Evolutionary conservation across 1,284 basidiomycete genomes (phyloP).

Genomic region (Ganoderma sinense): DNA sequence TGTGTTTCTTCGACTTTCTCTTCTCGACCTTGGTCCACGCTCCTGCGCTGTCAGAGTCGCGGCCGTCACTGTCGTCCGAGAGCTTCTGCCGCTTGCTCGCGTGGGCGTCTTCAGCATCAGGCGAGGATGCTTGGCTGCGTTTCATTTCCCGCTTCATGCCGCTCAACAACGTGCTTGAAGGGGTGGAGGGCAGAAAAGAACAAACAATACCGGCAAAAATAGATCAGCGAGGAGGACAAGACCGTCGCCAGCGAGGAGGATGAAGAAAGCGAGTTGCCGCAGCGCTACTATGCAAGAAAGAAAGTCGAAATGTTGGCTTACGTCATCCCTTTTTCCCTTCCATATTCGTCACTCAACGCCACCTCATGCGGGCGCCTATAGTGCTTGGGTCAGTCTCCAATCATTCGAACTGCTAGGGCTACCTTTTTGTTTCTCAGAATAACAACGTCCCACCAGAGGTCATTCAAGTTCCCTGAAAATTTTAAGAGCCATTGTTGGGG

Average conservation of each 20-base stretch:
- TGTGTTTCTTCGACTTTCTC: slow-evolving; percentile 60
- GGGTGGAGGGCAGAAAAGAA: not conserved
- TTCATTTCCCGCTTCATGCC: slow-evolving; percentile 23
- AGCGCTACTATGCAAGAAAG: not conserved
- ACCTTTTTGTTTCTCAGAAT: not conserved
- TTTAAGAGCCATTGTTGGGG: not conserved
- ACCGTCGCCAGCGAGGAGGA: not conserved
- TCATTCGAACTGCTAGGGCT: not conserved
- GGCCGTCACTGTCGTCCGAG: slow-evolving; percentile 15
- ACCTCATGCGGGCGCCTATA: not conserved
- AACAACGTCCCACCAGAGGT: not conserved
- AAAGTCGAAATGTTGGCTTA: not conserved
- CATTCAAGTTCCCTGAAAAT: not conserved
- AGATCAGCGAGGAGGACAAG: too few species aligned
- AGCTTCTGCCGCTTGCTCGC: slow-evolving; percentile 24
- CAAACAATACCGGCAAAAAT: not conserved
- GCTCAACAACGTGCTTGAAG: too few species aligned
- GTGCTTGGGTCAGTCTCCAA: not conserved
- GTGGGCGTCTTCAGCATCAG: slow-evolving; percentile 9
- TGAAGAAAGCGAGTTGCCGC: not conserved
- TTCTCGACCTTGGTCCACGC: slow-evolving; percentile 81
- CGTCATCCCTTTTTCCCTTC: not conserved
- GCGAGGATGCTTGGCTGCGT: slow-evolving; percentile 20
- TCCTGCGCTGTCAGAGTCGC: slow-evolving; percentile 35
- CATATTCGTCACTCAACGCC: slow-evolving; percentile 6